Evolutionary conservation across 2,329 filamentous ascomycete species (phyloP), one percentile per base, ranked within the genome.

Genomic region (Cercospora sp.): DNA sequence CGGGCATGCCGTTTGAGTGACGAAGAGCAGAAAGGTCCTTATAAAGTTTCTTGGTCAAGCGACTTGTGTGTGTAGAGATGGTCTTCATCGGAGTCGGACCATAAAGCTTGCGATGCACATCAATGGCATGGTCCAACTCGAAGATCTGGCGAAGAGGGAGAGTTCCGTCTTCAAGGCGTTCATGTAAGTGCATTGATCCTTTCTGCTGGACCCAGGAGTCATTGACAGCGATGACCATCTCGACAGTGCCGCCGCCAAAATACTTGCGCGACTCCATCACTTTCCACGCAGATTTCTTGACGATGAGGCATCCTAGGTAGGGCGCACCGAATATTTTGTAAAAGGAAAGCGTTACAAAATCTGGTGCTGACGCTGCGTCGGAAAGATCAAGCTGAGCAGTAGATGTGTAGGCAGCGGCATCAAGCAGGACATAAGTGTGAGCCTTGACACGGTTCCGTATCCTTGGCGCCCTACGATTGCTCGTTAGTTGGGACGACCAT

Each of bases 311-410:
- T 1, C 94, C 94, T 2, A 97, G 83, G 75, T 97, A 92, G 0
- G 94, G 94, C 71, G 97, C 97, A 1, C 94, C 94, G 78, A 97
- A 97, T 16, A 97, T 94, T 78, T 97, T 98, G 82, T 97, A 97
- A 71, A 97, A 89, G 78, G 93, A 97, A 48, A 97, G 76, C 0
- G 92, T 90, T 0, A 88, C 89, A 72, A 97, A 97, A 77, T 97
- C 94, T 0, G 94, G 91, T 0, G 97, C 94, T 1, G 94, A 90
- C 0, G 82, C 80, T 0, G 84, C 75, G 72, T 91, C 81, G 63
- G 87, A 84, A 1, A 97, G 82, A 75, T 96, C 87, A 9, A 97
- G 82, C 0, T 88, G 88, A 3, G 91, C 88, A 0, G 93, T 97
- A 6, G 92, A 89, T 8, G 89, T 90, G 9, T 93, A 83, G 0